phyloP scores from a whole-genome alignment of 2,329 filamentous ascomycete genomes.

The Orbilia quercus region DNA sequence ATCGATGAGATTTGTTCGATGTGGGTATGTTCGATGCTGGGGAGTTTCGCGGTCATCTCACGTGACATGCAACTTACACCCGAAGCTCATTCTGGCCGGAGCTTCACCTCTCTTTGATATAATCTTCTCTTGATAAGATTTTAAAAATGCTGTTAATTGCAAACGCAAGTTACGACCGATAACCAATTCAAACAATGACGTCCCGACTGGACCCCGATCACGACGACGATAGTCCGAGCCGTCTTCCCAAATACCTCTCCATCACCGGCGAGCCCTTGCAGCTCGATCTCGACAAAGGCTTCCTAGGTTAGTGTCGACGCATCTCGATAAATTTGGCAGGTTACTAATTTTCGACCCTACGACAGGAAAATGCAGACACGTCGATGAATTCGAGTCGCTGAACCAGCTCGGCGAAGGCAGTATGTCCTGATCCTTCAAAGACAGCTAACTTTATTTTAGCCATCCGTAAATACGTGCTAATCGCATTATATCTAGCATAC shows the following conservation, averaged over 20 bases:
- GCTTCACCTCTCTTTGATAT: neutral
- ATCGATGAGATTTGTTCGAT: no score
- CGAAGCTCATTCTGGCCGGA: slow-evolving; percentile 13
- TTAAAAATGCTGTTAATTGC: neutral
- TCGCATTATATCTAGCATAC: slow-evolving; percentile 59
- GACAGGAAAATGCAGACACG: slow-evolving; percentile 62
- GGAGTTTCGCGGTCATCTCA: slow-evolving; percentile 5
- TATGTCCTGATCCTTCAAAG: slow-evolving; percentile 53
- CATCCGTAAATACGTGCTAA: neutral
- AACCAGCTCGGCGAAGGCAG: slow-evolving; percentile 63
- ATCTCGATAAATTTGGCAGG: slow-evolving; percentile 1
- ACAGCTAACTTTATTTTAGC: neutral
- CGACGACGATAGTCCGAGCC: slow-evolving; percentile 42
- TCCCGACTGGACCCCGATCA: slow-evolving; percentile 41
- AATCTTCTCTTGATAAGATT: slow-evolving; percentile 1
- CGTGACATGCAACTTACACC: slow-evolving; percentile 4
- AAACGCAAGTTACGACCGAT: neutral
- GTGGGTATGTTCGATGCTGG: no score
- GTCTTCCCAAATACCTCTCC: slow-evolving; percentile 50
- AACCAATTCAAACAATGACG: slow-evolving; percentile 20
- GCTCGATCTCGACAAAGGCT: slow-evolving; percentile 40
- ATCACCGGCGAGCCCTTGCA: slow-evolving; percentile 47
- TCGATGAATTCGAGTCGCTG: slow-evolving; percentile 61
- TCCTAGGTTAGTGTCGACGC: slow-evolving; percentile 44
- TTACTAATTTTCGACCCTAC: neutral